Conservation (phyloP, 768 basidiomycete genomes). For the Chiua virens region DNA sequence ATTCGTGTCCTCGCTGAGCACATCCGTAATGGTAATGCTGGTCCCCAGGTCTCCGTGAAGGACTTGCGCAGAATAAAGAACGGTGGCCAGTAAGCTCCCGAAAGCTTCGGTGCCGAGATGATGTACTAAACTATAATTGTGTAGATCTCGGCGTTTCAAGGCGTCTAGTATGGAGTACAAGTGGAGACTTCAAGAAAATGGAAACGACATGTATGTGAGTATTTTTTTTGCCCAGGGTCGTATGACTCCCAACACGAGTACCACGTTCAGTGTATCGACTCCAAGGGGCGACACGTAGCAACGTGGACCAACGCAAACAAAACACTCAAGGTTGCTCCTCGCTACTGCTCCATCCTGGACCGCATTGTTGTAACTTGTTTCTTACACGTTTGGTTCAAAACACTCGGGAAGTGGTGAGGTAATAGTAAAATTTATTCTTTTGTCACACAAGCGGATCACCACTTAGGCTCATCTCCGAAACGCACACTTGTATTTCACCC, state of each 20-base stretch:
- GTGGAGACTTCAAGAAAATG: slow-evolving; percentile 51
- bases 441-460: background rate
- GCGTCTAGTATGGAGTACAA: slow-evolving; percentile 51
- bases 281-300: slow-evolving; percentile 47
- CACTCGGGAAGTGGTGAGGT: slow-evolving; percentile 43
- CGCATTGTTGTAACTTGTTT: slow-evolving; percentile 54
- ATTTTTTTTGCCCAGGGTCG: background rate
- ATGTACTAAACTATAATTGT: slow-evolving; percentile 2
- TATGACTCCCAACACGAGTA: background rate
- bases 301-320: slow-evolving; percentile 42
- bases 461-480: background rate
- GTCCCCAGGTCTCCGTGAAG: slow-evolving; percentile 38
- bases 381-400: slow-evolving; percentile 51
- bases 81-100: slow-evolving; percentile 44
- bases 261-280: slow-evolving; percentile 48
- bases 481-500: slow-evolving; percentile 9
- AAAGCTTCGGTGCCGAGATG: background rate
- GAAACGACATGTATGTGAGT: slow-evolving; percentile 47
- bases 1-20: background rate
- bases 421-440: background rate
- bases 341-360: slow-evolving; percentile 44
- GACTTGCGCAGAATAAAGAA: slow-evolving; percentile 53
- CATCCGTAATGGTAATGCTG: background rate
- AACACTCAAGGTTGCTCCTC: slow-evolving; percentile 41
- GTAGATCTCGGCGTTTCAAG: slow-evolving; percentile 56